Conservation (phyloP, 768 basidiomycete genomes). For the Clitopilus passeckerianus region DNA sequence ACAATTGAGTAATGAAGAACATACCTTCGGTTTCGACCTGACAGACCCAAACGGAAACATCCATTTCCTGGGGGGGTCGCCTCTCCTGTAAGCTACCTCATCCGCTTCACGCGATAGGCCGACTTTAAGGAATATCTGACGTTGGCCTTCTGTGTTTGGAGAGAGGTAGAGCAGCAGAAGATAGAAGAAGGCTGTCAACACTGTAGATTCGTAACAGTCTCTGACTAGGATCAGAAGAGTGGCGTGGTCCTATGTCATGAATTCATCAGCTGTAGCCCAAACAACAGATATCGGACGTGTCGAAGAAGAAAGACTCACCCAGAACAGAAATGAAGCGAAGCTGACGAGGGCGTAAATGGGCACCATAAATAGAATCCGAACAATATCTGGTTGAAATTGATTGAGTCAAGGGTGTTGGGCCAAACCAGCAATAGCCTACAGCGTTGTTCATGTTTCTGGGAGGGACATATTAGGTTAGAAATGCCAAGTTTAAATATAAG, state of each 20-base stretch:
- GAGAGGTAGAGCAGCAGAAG: constrained; percentile 69
- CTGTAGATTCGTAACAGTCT: constrained; percentile 73
- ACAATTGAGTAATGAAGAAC: constrained; percentile 7
- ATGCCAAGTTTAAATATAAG: neutral
- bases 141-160: constrained; percentile 56
- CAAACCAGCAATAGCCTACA: constrained; percentile 31
- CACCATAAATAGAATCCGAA: constrained; percentile 75
- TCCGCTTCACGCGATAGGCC: constrained; percentile 59
- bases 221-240: constrained; percentile 65
- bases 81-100: constrained; percentile 31
- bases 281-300: neutral
- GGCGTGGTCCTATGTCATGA: constrained; percentile 47
- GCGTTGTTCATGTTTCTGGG: constrained; percentile 64
- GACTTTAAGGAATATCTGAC: constrained; percentile 48
- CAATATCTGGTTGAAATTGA: constrained; percentile 43
- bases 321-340: constrained; percentile 66
- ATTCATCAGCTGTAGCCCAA: neutral
- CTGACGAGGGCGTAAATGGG: constrained; percentile 69
- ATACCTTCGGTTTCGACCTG: constrained; percentile 56
- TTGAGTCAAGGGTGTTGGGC: neutral
- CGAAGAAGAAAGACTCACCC: constrained; percentile 34
- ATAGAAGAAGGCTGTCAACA: constrained; percentile 76
- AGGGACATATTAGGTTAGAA: neutral
- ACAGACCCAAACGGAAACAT: constrained; percentile 64
- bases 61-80: constrained; percentile 52